These are phyloP conservation scores for Orobanche coerulescens DNA, from an alignment of 257 asterid species.

Conservation along the genomic window DNA sequence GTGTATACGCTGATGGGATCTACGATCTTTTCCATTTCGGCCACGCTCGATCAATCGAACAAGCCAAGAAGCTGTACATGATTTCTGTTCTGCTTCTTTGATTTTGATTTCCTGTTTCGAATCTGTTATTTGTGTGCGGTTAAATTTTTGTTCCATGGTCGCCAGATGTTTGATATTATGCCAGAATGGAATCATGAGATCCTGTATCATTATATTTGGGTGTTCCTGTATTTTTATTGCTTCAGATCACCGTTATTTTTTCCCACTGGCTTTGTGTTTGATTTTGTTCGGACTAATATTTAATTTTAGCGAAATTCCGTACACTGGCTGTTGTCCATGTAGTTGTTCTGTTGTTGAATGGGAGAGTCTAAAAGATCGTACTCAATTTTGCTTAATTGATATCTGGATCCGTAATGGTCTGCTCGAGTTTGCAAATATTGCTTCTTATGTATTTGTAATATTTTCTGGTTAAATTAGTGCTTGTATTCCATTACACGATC, in stretches of 20 bases:
- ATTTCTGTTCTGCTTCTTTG: background rate
- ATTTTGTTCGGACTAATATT: background rate
- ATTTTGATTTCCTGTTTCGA: background rate
- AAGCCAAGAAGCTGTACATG: constrained; percentile 68
- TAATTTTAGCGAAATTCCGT: background rate
- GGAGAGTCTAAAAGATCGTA: background rate
- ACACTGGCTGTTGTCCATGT: background rate
- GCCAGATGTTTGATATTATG: constrained; percentile 18
- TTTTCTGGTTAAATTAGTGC: background rate
- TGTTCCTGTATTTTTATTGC: background rate
- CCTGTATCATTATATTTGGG: background rate
- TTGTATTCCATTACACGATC: background rate
- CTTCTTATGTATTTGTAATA: background rate
- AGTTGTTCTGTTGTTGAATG: background rate
- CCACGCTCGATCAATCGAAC: constrained; percentile 97
- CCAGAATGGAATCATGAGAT: background rate
- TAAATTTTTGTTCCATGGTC: background rate
- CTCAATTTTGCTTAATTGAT: too few species aligned
- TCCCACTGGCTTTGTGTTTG: background rate
- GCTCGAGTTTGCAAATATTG: background rate
- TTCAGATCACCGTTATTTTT: background rate
- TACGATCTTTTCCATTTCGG: constrained; percentile 99
- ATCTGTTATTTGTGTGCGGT: background rate
- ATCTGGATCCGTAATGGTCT: constrained; percentile 9
- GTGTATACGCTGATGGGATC: constrained; percentile 95